Percentiles rank a stretch among this genome's conserved stretches.
Conservation (phyloP, 163 green algal genomes). For the Trebouxiophyceae sp. region DNA sequence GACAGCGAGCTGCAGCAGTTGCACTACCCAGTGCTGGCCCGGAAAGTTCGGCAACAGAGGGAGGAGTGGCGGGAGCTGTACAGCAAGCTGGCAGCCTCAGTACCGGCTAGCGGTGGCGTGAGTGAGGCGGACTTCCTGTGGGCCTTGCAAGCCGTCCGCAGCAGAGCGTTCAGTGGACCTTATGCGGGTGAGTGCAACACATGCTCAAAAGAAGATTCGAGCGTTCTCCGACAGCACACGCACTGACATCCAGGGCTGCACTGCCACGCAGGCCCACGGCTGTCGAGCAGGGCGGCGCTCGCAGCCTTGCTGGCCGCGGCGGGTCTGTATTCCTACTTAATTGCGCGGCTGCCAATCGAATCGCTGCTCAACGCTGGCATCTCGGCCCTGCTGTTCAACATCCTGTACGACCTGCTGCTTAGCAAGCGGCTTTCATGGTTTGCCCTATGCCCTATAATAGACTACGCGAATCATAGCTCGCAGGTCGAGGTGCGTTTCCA, state of each 20-base stretch:
- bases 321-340: too few species aligned
- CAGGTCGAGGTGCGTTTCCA: neutral
- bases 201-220: too few species aligned
- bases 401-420: constrained; percentile 60
- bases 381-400: constrained; percentile 65
- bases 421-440: constrained; percentile 52
- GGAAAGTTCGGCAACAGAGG: constrained; percentile 51
- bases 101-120: constrained; percentile 2
- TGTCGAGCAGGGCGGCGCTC: too few species aligned
- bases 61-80: constrained; percentile 35
- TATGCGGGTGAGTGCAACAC: constrained; percentile 53
- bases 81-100: constrained; percentile 23
- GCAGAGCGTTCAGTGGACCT: constrained; percentile 63
- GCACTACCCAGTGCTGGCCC: constrained; percentile 41
- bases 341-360: constrained; percentile 14
- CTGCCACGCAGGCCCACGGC: too few species aligned
- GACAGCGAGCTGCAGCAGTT: constrained; percentile 41
- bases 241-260: too few species aligned
- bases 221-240: too few species aligned
- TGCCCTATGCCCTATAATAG: constrained; percentile 60
- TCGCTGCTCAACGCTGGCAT: constrained; percentile 37
- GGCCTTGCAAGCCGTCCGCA: constrained; percentile 57
- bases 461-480: neutral
- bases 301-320: too few species aligned
- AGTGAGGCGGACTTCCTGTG: constrained; percentile 46